Base-by-base conservation (phyloP, 2,329 filamentous ascomycete genomes). In the Periglandula ipomoeae region DNA sequence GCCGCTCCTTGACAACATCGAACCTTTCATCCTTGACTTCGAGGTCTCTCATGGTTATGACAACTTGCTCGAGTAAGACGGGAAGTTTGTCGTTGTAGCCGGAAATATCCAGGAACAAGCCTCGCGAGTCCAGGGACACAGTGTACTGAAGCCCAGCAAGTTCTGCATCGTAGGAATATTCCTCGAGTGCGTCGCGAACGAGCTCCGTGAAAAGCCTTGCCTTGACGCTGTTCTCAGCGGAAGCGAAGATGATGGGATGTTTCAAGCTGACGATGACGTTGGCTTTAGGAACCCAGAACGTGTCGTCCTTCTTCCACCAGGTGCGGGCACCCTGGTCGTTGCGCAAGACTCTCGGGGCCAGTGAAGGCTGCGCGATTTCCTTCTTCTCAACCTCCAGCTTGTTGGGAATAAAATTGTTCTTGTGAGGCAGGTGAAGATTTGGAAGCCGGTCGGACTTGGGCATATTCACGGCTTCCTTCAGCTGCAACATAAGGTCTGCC, bases 301-400 rank as follows among this genome's bases (percentile, higher is more conserved):
- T 89, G 58, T 98, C 93, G 59, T 98, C 93, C 69, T 97, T 97
- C 73, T 98, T 98, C 74, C 84, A 96, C 93, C 93, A 98, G 3
- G 88, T 85, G 26, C 90, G 82, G 1, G 87, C 82, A 30, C 82
- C 71, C 5, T 83, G 75, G 56, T 96, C 91, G 58, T 95, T 89
- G 56, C 90, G 83, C 53, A 98, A 84, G 22, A 98, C 74, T 52
- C 83, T 85, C 0, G 93, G 93, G 1, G 81, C 74, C 48, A 85
- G 76, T 0, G 83, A 73, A 1, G 89, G 85, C 56, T 87, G 79
- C 23, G 81, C 74, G n/a, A 93, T 78, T 32, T 95, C 87, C 66
- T 89, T 95, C 75, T 93, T 95, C 65, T 96, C 89, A 2, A 98
- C 93, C 46, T 95, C 89, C 3, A 98, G 77, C 54, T 93, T 85